Conservation (phyloP, 2,329 filamentous ascomycete species). For the Pestalotiopsis sp. region DNA sequence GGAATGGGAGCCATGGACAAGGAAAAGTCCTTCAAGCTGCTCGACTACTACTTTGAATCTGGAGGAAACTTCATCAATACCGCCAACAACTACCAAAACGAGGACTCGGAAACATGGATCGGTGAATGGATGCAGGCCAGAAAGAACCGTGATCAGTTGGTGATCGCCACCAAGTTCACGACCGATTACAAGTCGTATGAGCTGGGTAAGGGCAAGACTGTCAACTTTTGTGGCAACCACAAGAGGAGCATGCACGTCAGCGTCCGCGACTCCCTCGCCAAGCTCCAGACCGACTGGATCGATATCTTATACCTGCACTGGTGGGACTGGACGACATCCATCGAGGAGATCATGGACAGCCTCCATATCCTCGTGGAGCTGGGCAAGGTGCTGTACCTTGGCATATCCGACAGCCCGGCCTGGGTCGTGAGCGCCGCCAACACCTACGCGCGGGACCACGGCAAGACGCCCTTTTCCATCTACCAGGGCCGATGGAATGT, state of each 20-base stretch:
- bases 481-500: slow-evolving; percentile 44
- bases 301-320: slow-evolving; percentile 48
- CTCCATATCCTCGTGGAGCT: slow-evolving; percentile 43
- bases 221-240: slow-evolving; percentile 58
- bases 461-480: slow-evolving; percentile 38
- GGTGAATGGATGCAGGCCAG: slow-evolving; percentile 58
- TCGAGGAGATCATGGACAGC: slow-evolving; percentile 45
- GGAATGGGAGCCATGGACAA: slow-evolving; percentile 58
- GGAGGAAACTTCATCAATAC: slow-evolving; percentile 74
- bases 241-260: slow-evolving; percentile 60
- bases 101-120: slow-evolving; percentile 58
- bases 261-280: slow-evolving; percentile 54
- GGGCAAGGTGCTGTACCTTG: slow-evolving; percentile 45
- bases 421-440: slow-evolving; percentile 43
- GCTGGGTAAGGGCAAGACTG: slow-evolving; percentile 36
- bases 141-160: slow-evolving; percentile 52
- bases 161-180: slow-evolving; percentile 60
- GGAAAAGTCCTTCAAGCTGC: slow-evolving; percentile 54
- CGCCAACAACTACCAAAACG: slow-evolving; percentile 58
- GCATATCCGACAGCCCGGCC: slow-evolving; percentile 41
- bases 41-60: slow-evolving; percentile 57
- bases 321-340: slow-evolving; percentile 45
- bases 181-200: slow-evolving; percentile 43
- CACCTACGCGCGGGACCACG: slow-evolving; percentile 36
- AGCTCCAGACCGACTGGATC: slow-evolving; percentile 62